These are phyloP conservation scores for Hypocrella siamensis DNA, from an alignment of 2,329 filamentous ascomycete genomes.

Conservation along the genomic window DNA sequence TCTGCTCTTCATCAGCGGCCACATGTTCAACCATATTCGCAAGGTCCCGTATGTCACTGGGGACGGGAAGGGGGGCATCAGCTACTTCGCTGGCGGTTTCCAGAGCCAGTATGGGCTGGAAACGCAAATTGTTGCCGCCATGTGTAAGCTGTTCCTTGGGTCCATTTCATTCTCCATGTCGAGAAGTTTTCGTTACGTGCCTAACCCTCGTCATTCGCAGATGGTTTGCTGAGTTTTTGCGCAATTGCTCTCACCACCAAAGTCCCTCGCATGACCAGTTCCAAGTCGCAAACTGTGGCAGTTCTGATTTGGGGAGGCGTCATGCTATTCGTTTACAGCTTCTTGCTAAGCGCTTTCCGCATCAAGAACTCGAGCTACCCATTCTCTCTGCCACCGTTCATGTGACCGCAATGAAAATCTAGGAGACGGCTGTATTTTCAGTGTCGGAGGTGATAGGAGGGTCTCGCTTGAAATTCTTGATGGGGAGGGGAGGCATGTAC, in stretches of 20 bases:
- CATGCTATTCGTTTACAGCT: conserved; percentile 77
- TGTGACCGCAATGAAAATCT: conserved; percentile 20
- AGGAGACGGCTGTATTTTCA: neutral
- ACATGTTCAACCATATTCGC: conserved; percentile 99
- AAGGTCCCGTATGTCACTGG: conserved; percentile 85
- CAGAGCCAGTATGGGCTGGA: conserved; percentile 89
- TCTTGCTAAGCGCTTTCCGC: conserved; percentile 84
- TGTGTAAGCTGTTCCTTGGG: conserved; percentile 50
- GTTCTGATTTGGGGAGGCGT: conserved; percentile 66
- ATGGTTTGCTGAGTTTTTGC: conserved; percentile 69
- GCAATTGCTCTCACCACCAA: conserved; percentile 85
- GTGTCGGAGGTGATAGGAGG: no score
- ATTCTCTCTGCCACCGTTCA: conserved; percentile 84
- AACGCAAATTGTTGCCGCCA: conserved; percentile 83
- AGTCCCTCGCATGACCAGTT: conserved; percentile 72
- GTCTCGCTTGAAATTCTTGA: no score
- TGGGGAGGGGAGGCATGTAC: no score
- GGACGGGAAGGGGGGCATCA: conserved; percentile 72
- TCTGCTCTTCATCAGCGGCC: conserved; percentile 83
- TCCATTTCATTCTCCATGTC: neutral
- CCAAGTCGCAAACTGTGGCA: conserved; percentile 62
- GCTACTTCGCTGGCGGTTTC: conserved; percentile 83
- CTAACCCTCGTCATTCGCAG: conserved; percentile 22
- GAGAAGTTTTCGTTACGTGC: neutral
- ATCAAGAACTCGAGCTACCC: conserved; percentile 92